phyloP scores from a whole-genome alignment of 1,284 basidiomycete species.

The Fomitiporia mediterranea region DNA sequence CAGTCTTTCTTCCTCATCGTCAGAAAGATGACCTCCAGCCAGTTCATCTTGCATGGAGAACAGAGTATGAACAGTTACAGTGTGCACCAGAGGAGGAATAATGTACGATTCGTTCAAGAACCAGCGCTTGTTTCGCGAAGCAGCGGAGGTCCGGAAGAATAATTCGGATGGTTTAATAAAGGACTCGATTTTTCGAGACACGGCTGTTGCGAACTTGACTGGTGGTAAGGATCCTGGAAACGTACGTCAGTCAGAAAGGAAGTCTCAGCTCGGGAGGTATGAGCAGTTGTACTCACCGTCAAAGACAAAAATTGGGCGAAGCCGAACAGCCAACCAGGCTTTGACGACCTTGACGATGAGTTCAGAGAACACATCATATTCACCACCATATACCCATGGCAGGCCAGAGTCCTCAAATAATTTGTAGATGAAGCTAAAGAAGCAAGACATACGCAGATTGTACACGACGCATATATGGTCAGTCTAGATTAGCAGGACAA shows the following conservation, averaged over 20 bases:
- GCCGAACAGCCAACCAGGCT: constrained; percentile 70
- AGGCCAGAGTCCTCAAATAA: constrained; percentile 59
- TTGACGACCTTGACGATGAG: constrained; percentile 51
- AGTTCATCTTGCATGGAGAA: constrained; percentile 35
- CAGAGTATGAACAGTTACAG: constrained; percentile 60
- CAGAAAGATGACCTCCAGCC: constrained; percentile 19
- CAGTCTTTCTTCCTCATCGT: constrained; percentile 25
- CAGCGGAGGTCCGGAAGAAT: constrained; percentile 79
- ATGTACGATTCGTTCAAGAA: constrained; percentile 73
- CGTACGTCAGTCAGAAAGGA: constrained; percentile 5
- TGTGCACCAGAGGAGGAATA: constrained; percentile 67
- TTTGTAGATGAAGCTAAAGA: constrained; percentile 75
- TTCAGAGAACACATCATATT: constrained; percentile 59
- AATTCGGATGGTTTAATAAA: constrained; percentile 62
- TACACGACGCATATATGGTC: constrained; percentile 9
- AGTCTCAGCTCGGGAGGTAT: not conserved
- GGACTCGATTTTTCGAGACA: constrained; percentile 55
- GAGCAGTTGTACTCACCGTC: constrained; percentile 71
- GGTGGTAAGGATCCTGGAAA: constrained; percentile 61
- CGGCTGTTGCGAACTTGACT: constrained; percentile 69
- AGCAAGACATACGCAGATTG: too few species aligned
- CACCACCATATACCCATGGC: constrained; percentile 85
- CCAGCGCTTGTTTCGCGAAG: constrained; percentile 62
- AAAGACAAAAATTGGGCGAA: constrained; percentile 83
- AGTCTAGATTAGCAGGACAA: constrained; percentile 15